Evolutionary conservation across 768 basidiomycete genomes (phyloP), one percentile per base, ranked within the genome.

Genomic region (Coprinopsis sp.): DNA sequence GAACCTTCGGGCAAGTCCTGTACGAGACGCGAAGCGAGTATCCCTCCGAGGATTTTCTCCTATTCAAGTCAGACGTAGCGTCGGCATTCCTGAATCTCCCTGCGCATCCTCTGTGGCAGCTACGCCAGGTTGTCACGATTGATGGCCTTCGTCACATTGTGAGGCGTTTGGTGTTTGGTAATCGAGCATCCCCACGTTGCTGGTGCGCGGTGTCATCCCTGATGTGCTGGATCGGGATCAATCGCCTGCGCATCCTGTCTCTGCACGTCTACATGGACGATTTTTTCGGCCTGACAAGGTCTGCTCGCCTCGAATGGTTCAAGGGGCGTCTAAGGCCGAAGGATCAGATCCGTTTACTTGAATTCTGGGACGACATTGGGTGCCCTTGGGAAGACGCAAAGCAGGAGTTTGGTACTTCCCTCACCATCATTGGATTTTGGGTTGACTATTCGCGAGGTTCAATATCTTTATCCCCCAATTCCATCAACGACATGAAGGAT

Each of bases 351-450:
- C 53, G 51, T 14, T 49, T 65, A 1, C 59, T 68, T 3, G 12
- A 43, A 3, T 28, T 42, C 10, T 42, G 40, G 40, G 40, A 42
- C 30, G 24, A 4, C 18, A 27, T 25, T 7, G 13, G 14, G 13
- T 57, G 59, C 25, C 62, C 59, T 7, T 65, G 52, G 29, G 51
- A 64, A 19, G 53, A 61, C 11, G 22, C 27, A 16, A 67, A 66
- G 46, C 62, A 67, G 42, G 44, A 62, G 3, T 57, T 45, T 41
- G 63, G 62, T 0, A 1, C 8, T 0, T n/a, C 12, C 1, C 47
- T 68, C 0, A 59, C 56, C n/a, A 60, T 72, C 28, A 68, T 72
- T 30, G 68, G 70, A 0, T 70, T 72, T 33, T 51, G 51, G 13
- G 58, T 71, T 1, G 55, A 71, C 21, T 54, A 58, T 0, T 54